Evolutionary conservation across 164 flowering plant species (phyloP).

Genomic region (Pachysandra terminalis): DNA sequence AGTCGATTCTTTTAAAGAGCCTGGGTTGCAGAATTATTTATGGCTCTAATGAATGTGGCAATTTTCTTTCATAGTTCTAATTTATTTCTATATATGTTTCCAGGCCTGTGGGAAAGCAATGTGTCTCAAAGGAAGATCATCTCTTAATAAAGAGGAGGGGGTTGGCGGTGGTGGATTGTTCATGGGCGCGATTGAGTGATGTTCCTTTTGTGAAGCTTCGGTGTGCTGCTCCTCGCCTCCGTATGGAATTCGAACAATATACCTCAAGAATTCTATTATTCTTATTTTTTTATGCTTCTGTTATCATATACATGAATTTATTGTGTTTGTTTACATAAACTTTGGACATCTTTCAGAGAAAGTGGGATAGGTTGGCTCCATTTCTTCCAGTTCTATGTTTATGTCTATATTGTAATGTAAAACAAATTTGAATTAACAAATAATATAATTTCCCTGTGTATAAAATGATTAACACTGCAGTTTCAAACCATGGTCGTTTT

Average conservation of each 20-base stretch:
- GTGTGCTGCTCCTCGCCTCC: conserved; percentile 86
- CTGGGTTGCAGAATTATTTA: not conserved
- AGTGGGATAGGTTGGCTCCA: not conserved
- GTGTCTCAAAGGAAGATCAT: conserved; percentile 87
- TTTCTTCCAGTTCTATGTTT: not conserved
- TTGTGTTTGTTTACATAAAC: not conserved
- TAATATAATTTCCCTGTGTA: not conserved
- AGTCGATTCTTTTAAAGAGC: not conserved
- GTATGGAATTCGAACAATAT: conserved; percentile 38
- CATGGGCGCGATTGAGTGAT: conserved; percentile 95
- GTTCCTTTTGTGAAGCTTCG: conserved; percentile 95
- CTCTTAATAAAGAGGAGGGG: conserved; percentile 69
- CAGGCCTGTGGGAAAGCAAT: conserved; percentile 88
- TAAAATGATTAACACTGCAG: not conserved
- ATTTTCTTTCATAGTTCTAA: not conserved
- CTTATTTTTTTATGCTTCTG: not conserved
- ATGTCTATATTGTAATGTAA: not conserved
- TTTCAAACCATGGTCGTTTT: not conserved
- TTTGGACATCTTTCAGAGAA: not conserved
- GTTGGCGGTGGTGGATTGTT: conserved; percentile 96
- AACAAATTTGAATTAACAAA: too few species aligned
- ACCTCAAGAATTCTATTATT: not conserved
- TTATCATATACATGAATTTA: not conserved
- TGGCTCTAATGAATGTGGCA: not conserved
- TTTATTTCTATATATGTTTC: conserved; percentile 11